Evolutionary conservation across 192 early-diverging fungal species (phyloP).

Genomic region (Irineochytrium annulatum): DNA sequence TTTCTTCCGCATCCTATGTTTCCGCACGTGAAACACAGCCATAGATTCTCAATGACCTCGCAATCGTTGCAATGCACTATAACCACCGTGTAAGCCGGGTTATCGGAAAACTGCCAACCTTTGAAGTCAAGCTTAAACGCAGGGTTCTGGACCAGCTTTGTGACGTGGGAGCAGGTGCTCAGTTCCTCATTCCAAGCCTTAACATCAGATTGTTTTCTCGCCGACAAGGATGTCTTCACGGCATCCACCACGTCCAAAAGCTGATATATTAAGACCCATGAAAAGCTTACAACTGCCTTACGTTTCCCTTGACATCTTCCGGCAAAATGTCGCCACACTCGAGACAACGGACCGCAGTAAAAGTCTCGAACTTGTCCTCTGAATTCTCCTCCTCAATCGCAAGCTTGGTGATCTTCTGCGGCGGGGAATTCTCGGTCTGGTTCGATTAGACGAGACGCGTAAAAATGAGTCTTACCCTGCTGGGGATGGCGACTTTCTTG

Average conservation of each 20-base stretch:
- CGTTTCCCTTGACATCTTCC: slow-evolving; percentile 51
- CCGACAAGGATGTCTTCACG: slow-evolving; percentile 73
- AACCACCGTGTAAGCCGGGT: no score
- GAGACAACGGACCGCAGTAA: slow-evolving; percentile 76
- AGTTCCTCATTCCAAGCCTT: slow-evolving; percentile 93
- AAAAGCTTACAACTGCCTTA: slow-evolving; percentile 15
- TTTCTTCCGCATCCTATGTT: slow-evolving; percentile 90
- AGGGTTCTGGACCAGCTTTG: slow-evolving; percentile 60
- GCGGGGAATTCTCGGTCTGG: slow-evolving; percentile 53
- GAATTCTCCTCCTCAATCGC: slow-evolving; percentile 77
- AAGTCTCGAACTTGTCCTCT: slow-evolving; percentile 67
- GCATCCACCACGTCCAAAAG: slow-evolving; percentile 58
- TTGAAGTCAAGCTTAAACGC: slow-evolving; percentile 35
- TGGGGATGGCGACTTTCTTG: slow-evolving; percentile 40
- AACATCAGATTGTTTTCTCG: slow-evolving; percentile 80
- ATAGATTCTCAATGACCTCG: slow-evolving; percentile 87
- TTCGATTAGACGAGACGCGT: neutral
- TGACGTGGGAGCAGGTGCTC: slow-evolving; percentile 72
- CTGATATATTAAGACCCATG: slow-evolving; percentile 36
- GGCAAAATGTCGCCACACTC: slow-evolving; percentile 63
- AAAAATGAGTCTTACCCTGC: neutral
- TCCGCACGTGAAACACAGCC: slow-evolving; percentile 93
- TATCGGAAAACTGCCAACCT: no score
- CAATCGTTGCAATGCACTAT: slow-evolving; percentile 76
- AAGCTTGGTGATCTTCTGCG: slow-evolving; percentile 90